Conservation (phyloP, 179 eudicot genomes). For the Heliamphora pulchella region DNA sequence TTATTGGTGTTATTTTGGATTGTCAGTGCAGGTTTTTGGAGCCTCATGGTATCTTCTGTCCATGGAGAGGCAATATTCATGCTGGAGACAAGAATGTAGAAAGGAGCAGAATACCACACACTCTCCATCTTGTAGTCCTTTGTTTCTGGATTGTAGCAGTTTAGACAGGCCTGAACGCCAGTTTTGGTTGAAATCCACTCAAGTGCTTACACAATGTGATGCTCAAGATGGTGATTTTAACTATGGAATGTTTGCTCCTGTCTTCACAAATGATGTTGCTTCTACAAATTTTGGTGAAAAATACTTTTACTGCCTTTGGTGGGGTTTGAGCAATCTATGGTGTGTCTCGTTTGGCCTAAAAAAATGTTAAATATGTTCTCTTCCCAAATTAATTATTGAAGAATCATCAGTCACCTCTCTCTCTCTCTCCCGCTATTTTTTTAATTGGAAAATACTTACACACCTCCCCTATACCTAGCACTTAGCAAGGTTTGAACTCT, state of each 20-base stretch:
- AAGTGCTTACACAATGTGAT: slow-evolving; percentile 42
- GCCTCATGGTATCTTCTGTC: slow-evolving; percentile 79
- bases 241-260: slow-evolving; percentile 66
- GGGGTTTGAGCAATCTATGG: slow-evolving; percentile 81
- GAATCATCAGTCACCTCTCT: neutral
- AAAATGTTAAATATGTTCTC: neutral
- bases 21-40: slow-evolving; percentile 62
- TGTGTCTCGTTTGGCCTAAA: slow-evolving; percentile 15
- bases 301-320: slow-evolving; percentile 88
- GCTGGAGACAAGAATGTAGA: slow-evolving; percentile 60
- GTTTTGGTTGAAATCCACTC: slow-evolving; percentile 41
- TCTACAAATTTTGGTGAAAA: slow-evolving; percentile 46
- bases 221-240: slow-evolving; percentile 30
- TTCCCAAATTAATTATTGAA: neutral
- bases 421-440: neutral
- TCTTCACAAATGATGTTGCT: slow-evolving; percentile 47
- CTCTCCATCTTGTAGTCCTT: slow-evolving; percentile 25
- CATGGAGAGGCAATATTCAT: slow-evolving; percentile 64
- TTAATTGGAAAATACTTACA: too few relatives aligned
- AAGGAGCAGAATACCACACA: slow-evolving; percentile 24
- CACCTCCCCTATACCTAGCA: too few relatives aligned
- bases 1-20: slow-evolving; percentile 8
- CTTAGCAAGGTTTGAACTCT: too few relatives aligned
- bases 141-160: slow-evolving; percentile 33
- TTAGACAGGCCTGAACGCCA: slow-evolving; percentile 20